Evolutionary conservation across 768 basidiomycete genomes (phyloP).

Genomic region (Suillus bovinus): DNA sequence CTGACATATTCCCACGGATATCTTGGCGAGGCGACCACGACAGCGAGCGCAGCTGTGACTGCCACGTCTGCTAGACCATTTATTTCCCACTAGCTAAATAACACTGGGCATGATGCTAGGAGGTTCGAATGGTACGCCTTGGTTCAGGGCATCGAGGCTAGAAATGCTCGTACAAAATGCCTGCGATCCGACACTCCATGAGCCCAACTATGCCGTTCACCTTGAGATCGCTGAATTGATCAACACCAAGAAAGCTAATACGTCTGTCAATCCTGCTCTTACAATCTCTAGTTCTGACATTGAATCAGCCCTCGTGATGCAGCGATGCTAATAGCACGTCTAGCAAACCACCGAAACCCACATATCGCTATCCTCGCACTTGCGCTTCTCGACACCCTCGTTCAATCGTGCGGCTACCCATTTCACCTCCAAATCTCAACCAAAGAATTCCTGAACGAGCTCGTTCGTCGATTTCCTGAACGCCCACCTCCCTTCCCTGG

Average conservation of each 20-base stretch:
- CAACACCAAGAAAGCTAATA: slow-evolving; percentile 95
- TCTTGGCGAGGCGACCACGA: not conserved
- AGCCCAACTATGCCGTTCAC: slow-evolving; percentile 90
- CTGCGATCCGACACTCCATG: slow-evolving; percentile 82
- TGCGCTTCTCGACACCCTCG: slow-evolving; percentile 84
- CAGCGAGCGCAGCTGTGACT: slow-evolving; percentile 1
- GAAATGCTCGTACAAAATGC: slow-evolving; percentile 78
- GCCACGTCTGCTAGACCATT: not conserved
- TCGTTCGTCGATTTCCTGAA: slow-evolving; percentile 97
- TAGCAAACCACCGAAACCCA: slow-evolving; percentile 91
- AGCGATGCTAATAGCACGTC: slow-evolving; percentile 77
- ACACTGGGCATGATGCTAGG: slow-evolving; percentile 42
- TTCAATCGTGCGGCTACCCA: slow-evolving; percentile 95
- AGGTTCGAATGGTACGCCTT: slow-evolving; percentile 48
- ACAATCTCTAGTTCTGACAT: not conserved
- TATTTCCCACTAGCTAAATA: not conserved
- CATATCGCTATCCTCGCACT: slow-evolving; percentile 89
- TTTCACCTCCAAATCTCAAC: slow-evolving; percentile 96
- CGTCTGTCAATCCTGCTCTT: slow-evolving; percentile 48
- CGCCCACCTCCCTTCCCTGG: slow-evolving; percentile 94
- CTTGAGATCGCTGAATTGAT: slow-evolving; percentile 93
- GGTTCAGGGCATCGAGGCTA: slow-evolving; percentile 60
- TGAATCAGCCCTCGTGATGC: slow-evolving; percentile 81
- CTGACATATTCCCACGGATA: slow-evolving; percentile 2
- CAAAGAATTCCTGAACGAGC: slow-evolving; percentile 97